phyloP scores from a whole-genome alignment of 2,329 filamentous ascomycete genomes.

The Catunica adiposa region DNA sequence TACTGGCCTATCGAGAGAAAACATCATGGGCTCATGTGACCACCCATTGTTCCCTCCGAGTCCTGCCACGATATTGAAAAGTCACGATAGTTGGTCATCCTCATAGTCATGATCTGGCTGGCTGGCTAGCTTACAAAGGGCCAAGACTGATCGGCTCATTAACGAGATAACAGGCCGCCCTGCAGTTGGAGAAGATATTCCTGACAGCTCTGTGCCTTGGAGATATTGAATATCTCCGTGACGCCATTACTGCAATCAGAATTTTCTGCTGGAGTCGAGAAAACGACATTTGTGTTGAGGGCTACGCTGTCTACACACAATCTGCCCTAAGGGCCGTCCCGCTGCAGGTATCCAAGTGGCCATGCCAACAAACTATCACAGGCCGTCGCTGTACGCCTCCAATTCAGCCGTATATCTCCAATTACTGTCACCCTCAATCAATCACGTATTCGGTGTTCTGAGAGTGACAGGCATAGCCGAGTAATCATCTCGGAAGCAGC shows the following conservation, averaged over 20 bases:
- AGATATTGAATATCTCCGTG: not conserved
- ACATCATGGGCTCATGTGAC: not conserved
- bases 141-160: not conserved
- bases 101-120: not conserved
- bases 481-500: not conserved
- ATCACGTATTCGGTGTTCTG: not conserved
- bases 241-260: not conserved
- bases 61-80: not conserved
- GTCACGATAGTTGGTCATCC: slow-evolving; percentile 1
- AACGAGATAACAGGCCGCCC: not conserved
- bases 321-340: not conserved
- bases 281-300: too few relatives aligned
- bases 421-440: not conserved
- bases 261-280: too few relatives aligned
- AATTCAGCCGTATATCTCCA: not conserved
- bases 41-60: not conserved
- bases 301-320: too few relatives aligned
- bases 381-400: not conserved
- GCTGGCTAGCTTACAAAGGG: not conserved
- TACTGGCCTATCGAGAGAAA: not conserved
- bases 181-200: not conserved
- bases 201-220: not conserved
- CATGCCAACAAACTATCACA: not conserved
- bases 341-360: not conserved
- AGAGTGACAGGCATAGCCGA: not conserved